Percentiles rank a stretch among this genome's conserved stretches.
These are phyloP conservation scores for Mycena latifolia DNA, from an alignment of 768 basidiomycete species.

Conservation along the genomic window DNA sequence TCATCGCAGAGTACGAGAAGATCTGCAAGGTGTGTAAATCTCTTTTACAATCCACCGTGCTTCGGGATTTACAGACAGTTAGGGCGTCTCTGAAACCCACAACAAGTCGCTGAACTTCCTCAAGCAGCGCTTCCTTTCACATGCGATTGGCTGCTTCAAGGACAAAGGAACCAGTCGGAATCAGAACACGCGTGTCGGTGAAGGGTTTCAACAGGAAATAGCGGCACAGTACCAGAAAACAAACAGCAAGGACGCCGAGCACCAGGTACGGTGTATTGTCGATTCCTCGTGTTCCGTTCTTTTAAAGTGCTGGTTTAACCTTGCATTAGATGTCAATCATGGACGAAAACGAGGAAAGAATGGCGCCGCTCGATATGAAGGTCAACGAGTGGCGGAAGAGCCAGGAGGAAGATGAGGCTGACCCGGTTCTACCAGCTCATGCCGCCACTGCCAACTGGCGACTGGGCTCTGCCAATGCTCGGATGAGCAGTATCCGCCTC, in stretches of 20 bases:
- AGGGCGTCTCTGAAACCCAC: conserved; percentile 13
- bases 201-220: conserved; percentile 29
- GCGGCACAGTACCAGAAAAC: conserved; percentile 16
- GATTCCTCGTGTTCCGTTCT: not conserved
- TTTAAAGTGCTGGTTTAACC: no score
- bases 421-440: not conserved
- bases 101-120: conserved; percentile 17
- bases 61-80: not conserved
- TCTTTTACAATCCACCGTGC: not conserved
- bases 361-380: conserved; percentile 25
- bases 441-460: conserved; percentile 4
- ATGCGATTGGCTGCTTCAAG: conserved; percentile 5
- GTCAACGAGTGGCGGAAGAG: conserved; percentile 20
- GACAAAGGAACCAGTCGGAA: conserved; percentile 27
- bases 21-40: conserved; percentile 13
- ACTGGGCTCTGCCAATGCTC: conserved; percentile 19
- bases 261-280: conserved; percentile 19
- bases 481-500: conserved; percentile 1
- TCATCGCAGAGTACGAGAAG: conserved; percentile 12
- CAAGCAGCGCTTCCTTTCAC: conserved; percentile 25
- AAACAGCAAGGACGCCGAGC: conserved; percentile 24
- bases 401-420: not conserved
- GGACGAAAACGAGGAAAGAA: conserved; percentile 28
- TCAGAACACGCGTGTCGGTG: conserved; percentile 26
- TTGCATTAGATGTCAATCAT: conserved; percentile 19